These are phyloP conservation scores for Trichophyton benhamiae DNA, from an alignment of 2,329 filamentous ascomycete genomes.

Conservation along the genomic window DNA sequence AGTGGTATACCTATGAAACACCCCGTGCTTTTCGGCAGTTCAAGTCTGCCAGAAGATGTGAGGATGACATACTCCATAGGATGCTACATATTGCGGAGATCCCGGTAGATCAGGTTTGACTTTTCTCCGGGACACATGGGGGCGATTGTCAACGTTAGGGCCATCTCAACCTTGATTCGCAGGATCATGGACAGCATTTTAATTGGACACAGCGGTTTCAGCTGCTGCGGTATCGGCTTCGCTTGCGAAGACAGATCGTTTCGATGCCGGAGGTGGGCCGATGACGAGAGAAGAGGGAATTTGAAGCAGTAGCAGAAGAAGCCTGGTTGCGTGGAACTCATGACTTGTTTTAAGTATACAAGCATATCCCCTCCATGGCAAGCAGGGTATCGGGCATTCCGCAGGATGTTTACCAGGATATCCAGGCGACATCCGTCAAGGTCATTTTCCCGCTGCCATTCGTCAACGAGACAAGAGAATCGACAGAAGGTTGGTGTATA, in stretches of 20 bases:
- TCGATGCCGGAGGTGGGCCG: background rate
- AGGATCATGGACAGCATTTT: background rate
- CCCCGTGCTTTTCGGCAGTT: background rate
- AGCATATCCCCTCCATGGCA: background rate
- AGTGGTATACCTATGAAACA: background rate
- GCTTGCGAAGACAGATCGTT: background rate
- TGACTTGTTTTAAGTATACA: background rate
- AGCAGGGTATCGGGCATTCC: background rate
- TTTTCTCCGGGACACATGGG: constrained; percentile 1
- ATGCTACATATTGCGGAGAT: constrained; percentile 1
- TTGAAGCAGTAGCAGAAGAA: background rate
- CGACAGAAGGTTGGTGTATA: background rate
- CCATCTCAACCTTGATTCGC: constrained; percentile 1
- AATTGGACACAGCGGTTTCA: background rate
- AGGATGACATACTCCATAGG: background rate
- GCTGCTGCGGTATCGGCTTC: background rate
- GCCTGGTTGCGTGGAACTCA: background rate
- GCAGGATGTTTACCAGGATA: background rate
- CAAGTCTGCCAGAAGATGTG: background rate
- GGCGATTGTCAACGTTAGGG: background rate
- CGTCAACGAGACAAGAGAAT: background rate
- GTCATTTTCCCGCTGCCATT: background rate
- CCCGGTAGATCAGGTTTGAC: constrained; percentile 2
- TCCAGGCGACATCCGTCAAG: background rate
- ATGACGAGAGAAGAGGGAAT: background rate